Evolutionary conservation across 352 stramenopile species (phyloP), one percentile per base, ranked within the genome.

Genomic region (Thraustochytrium sp.): DNA sequence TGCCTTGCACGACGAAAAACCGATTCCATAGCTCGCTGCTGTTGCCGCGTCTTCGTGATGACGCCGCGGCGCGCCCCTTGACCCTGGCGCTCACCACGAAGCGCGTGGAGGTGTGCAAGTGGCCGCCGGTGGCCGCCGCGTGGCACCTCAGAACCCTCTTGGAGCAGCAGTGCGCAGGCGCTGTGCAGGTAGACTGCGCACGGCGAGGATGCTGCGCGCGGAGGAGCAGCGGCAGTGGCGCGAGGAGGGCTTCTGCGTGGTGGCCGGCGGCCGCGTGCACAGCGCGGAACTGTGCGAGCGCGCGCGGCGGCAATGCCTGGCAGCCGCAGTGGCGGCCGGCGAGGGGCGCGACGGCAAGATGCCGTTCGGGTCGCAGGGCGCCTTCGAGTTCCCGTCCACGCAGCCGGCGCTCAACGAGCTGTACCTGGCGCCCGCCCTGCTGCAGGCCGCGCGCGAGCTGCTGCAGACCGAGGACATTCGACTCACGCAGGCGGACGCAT

Each of bases 401-500:
- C 36, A 51, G 62, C 36, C 21, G 16, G 23, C 62, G 1, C 44
- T 75, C n/a, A 75, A 75, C 44, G 62, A 75, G 38, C 26, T 75
- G 11, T 75, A 53, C 40, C 29, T 75, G 23, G 1, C 36, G 11
- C 37, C 36, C 11, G 40, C 11, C 8, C 36, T 75, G 8, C 37
- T 48, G 62, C 36, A 51, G 18, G 62, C 62, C 36, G 62, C 62
- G 11, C 62, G 62, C 11, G 37, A 54, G 23, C 62, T 75, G 18
- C 44, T 75, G 18, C 18, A 18, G 4, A 56, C 38, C 11, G 5
- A 13, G 16, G 62, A 75, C 36, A 26, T 75, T 13, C 62, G 62
- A 3, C 62, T 75, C 4, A 75, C 62, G 23, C 62, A 75, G 44
- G 62, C 36, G 44, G 62, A 75, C 40, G 62, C 62, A 18, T 75